Percentiles rank a stretch among this genome's conserved stretches.
phyloP scores from a whole-genome alignment of 345 rosid genomes.

The Syzygium jambos region DNA sequence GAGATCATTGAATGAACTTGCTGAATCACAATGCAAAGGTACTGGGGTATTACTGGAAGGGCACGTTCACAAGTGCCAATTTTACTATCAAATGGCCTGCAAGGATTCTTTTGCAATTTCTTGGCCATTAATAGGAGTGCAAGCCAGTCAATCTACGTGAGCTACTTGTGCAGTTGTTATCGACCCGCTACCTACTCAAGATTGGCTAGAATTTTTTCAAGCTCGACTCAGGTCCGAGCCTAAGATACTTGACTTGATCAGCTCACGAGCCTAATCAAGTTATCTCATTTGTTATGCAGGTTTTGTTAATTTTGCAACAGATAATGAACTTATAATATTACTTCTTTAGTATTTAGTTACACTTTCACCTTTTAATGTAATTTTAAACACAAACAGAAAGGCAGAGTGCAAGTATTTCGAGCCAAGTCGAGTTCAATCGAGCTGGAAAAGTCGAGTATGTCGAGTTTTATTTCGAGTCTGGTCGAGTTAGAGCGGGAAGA shows the following conservation, averaged over 20 bases:
- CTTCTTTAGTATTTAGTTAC: background rate
- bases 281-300: background rate
- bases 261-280: background rate
- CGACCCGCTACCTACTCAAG: background rate
- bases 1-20: background rate
- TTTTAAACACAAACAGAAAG: background rate
- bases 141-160: background rate
- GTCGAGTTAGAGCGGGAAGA: background rate
- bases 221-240: background rate
- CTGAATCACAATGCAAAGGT: background rate
- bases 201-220: background rate
- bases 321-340: background rate
- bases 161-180: background rate
- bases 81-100: background rate
- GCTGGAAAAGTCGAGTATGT: background rate
- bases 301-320: background rate
- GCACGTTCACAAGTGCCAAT: background rate
- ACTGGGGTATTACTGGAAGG: background rate
- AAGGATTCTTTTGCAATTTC: background rate
- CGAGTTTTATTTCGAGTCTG: background rate
- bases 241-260: background rate
- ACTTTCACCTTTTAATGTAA: background rate
- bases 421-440: background rate
- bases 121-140: background rate
- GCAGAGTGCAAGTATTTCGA: background rate